Conservation (phyloP, 805 yeast genomes). For the Tetrapisispora namnaoensis region DNA sequence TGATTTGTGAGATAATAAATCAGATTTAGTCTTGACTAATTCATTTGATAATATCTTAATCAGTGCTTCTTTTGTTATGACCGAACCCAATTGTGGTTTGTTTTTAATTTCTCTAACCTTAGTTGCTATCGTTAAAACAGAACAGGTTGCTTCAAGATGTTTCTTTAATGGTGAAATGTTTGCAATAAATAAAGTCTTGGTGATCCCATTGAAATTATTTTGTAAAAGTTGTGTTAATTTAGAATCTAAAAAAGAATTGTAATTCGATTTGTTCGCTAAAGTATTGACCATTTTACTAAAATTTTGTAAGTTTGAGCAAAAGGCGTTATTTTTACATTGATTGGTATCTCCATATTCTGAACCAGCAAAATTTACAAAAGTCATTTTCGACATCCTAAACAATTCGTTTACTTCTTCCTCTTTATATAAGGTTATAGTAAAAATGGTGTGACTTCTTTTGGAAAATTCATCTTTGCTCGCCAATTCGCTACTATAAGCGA, state of each 20-base stretch:
- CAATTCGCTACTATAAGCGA: slow-evolving; percentile 41
- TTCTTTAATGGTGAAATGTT: slow-evolving; percentile 75
- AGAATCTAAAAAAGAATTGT: slow-evolving; percentile 79
- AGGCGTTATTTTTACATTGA: slow-evolving; percentile 66
- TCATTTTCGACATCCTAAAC: slow-evolving; percentile 34
- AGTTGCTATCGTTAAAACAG: slow-evolving; percentile 79
- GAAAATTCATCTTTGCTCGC: slow-evolving; percentile 84
- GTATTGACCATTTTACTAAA: slow-evolving; percentile 83
- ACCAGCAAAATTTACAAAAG: slow-evolving; percentile 90
- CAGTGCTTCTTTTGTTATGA: slow-evolving; percentile 44
- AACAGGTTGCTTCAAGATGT: slow-evolving; percentile 66
- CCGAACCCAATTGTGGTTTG: slow-evolving; percentile 53
- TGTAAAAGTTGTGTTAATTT: slow-evolving; percentile 66
- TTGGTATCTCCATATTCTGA: slow-evolving; percentile 96
- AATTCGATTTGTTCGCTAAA: slow-evolving; percentile 44
- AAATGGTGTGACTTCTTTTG: slow-evolving; percentile 85
- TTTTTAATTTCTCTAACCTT: slow-evolving; percentile 74
- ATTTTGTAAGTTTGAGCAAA: slow-evolving; percentile 41
- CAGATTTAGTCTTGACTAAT: slow-evolving; percentile 41
- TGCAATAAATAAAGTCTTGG: slow-evolving; percentile 79
- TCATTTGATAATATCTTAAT: slow-evolving; percentile 37
- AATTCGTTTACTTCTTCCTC: slow-evolving; percentile 42
- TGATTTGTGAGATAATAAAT: slow-evolving; percentile 47
- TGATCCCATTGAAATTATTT: slow-evolving; percentile 77
- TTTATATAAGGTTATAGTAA: slow-evolving; percentile 53